Conservation (phyloP, 1,284 basidiomycete genomes). For the Takashimella koratensis region DNA sequence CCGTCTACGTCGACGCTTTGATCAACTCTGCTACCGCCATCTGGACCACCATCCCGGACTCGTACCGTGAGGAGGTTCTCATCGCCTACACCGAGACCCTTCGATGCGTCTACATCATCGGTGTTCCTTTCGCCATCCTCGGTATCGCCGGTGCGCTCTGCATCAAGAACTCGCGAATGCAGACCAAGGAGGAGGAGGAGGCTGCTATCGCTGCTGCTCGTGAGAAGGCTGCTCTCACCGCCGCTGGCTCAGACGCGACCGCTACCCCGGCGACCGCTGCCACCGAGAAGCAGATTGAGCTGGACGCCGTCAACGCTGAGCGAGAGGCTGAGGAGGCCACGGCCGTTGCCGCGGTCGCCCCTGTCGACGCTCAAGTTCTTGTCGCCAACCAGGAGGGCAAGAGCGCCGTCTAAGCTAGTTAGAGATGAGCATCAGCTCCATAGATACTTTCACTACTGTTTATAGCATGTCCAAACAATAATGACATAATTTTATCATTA, state of each 20-base stretch:
- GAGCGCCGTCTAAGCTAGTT: not conserved
- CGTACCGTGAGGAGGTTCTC: conserved; percentile 24
- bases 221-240: conserved; percentile 11
- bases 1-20: conserved; percentile 18
- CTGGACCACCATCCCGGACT: conserved; percentile 33
- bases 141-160: conserved; percentile 31
- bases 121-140: conserved; percentile 34
- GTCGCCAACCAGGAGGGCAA: not conserved
- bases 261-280: not conserved
- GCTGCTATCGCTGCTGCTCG: conserved; percentile 14
- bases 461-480: not conserved
- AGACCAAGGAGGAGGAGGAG: conserved; percentile 15
- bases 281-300: not conserved
- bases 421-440: not conserved
- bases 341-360: not conserved
- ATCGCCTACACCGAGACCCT: conserved; percentile 41
- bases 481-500: no score
- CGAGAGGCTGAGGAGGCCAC: not conserved
- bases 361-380: not conserved
- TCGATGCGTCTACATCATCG: conserved; percentile 39
- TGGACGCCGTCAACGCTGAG: not conserved
- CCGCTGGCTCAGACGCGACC: not conserved
- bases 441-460: not conserved
- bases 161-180: conserved; percentile 41
- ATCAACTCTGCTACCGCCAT: conserved; percentile 35